These are phyloP conservation scores for Pulveroboletus sp. DNA, from an alignment of 768 basidiomycete genomes.

Conservation along the genomic window DNA sequence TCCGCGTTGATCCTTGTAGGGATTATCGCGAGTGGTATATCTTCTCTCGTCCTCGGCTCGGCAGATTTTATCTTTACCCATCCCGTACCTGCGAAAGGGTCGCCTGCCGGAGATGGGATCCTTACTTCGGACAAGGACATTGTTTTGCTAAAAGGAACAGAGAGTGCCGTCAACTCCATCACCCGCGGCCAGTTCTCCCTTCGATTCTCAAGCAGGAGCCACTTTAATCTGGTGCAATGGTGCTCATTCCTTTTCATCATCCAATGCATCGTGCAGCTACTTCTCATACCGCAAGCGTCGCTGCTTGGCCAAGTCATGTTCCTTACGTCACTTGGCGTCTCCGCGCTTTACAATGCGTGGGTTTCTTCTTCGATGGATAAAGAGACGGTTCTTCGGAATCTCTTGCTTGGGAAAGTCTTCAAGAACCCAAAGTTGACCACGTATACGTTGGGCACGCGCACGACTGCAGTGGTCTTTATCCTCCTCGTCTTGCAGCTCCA, in stretches of 20 bases:
- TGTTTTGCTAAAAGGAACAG: constrained; percentile 26
- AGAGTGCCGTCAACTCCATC: constrained; percentile 27
- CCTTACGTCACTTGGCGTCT: constrained; percentile 23
- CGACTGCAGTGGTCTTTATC: constrained; percentile 15
- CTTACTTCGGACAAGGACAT: constrained; percentile 18
- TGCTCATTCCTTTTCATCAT: constrained; percentile 21
- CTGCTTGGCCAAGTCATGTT: constrained; percentile 32
- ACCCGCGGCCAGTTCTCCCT: constrained; percentile 28
- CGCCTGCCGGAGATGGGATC: constrained; percentile 31
- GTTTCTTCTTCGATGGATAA: constrained; percentile 33
- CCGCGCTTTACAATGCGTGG: constrained; percentile 22
- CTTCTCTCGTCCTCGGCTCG: constrained; percentile 23
- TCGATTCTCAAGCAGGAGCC: constrained; percentile 11
- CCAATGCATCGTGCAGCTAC: constrained; percentile 27
- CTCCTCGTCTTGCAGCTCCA: constrained; percentile 10
- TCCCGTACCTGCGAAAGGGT: constrained; percentile 22
- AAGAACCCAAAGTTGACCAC: constrained; percentile 12
- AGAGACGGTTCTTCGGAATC: constrained; percentile 12
- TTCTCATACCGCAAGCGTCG: constrained; percentile 28
- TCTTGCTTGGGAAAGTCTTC: constrained; percentile 12
- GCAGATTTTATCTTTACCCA: constrained; percentile 21
- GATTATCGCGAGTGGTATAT: constrained; percentile 28
- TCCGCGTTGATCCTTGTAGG: constrained; percentile 28
- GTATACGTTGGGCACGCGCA: constrained; percentile 16
- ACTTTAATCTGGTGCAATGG: constrained; percentile 13